phyloP scores from a whole-genome alignment of 345 rosid genomes.

The Corchorus olitorius region DNA sequence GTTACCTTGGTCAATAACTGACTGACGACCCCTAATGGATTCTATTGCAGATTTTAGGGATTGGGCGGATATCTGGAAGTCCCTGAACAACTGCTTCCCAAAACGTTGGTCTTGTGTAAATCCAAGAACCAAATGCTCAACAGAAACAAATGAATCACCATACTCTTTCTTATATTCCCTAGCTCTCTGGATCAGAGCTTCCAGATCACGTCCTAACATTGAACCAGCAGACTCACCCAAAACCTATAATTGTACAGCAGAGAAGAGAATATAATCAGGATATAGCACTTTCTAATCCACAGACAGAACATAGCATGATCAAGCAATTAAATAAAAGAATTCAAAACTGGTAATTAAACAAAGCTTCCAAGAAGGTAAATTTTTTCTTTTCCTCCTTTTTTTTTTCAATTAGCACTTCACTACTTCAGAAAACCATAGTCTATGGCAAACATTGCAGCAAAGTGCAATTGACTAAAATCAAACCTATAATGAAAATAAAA shows the following conservation, averaged over 20 bases:
- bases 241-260: conserved; percentile 49
- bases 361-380: not conserved
- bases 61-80: conserved; percentile 71
- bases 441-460: not conserved
- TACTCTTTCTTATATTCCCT: conserved; percentile 86
- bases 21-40: conserved; percentile 92
- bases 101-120: conserved; percentile 79
- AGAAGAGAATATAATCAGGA: conserved; percentile 14
- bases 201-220: conserved; percentile 95
- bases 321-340: not conserved
- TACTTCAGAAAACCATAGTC: not conserved
- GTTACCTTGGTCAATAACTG: conserved; percentile 95
- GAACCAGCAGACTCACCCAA: conserved; percentile 87
- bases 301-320: not conserved
- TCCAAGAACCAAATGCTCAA: conserved; percentile 95
- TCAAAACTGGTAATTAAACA: not conserved
- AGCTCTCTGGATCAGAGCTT: conserved; percentile 78
- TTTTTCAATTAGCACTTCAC: not conserved
- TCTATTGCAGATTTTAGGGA: conserved; percentile 79
- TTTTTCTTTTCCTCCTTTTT: not conserved
- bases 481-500: not conserved
- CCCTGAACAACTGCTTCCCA: conserved; percentile 86
- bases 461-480: not conserved
- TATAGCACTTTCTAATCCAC: not conserved
- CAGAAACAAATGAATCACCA: conserved; percentile 89